These are phyloP conservation scores for Paramecium pentaurelia DNA, from an alignment of 73 alveolate genomes.

Conservation along the genomic window DNA sequence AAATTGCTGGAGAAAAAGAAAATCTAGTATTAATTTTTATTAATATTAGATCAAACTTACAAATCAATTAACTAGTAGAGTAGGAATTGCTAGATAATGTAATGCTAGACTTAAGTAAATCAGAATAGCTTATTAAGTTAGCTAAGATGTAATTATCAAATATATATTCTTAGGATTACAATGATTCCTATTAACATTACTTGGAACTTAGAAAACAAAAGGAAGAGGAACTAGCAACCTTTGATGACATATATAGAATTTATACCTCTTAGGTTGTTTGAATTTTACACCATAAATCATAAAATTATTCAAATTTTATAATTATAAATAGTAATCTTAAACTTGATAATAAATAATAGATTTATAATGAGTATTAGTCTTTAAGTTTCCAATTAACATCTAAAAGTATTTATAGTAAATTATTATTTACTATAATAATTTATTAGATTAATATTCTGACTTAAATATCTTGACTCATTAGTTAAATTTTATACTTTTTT, in stretches of 20 bases:
- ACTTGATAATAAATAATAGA: not conserved
- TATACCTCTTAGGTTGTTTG: conserved; percentile 42
- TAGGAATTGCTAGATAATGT: not conserved
- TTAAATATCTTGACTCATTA: not conserved
- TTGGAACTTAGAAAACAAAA: conserved; percentile 22
- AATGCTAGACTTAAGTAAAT: conserved; percentile 45
- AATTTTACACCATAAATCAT: not conserved
- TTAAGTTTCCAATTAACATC: no score
- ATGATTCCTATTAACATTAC: not conserved
- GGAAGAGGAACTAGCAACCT: conserved; percentile 43
- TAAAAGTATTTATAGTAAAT: no score
- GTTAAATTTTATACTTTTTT: not conserved
- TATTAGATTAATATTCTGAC: not conserved
- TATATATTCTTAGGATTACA: not conserved
- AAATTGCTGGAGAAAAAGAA: conserved; percentile 25
- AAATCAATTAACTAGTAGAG: conserved; percentile 29
- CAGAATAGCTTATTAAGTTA: not conserved
- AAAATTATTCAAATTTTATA: not conserved
- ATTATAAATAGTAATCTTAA: not conserved
- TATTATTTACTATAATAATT: not conserved
- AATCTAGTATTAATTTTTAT: not conserved
- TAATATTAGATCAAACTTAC: not conserved
- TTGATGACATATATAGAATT: conserved; percentile 38
- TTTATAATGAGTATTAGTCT: no score
- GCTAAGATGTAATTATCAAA: not conserved